Evolutionary conservation across 2,329 filamentous ascomycete species (phyloP).

Genomic region (Fusarium annulatum): DNA sequence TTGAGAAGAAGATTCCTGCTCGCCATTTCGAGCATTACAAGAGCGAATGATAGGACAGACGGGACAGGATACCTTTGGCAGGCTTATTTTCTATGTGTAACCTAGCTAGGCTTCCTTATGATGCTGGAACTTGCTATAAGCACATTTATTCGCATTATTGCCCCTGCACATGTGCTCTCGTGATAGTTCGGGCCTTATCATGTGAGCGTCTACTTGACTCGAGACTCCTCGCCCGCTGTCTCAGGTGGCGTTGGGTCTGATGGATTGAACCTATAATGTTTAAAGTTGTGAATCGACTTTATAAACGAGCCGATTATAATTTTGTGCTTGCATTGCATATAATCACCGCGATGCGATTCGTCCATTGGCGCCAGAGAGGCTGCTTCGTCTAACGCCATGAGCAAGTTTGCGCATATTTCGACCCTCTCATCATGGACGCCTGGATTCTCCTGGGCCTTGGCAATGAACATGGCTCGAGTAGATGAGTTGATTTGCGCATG

Average conservation of each 20-base stretch:
- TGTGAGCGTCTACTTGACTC: neutral
- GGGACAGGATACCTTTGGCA: neutral
- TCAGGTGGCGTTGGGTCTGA: rapidly evolving
- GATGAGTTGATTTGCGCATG: neutral
- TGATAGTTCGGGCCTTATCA: neutral
- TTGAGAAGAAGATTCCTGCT: slow-evolving; percentile 6
- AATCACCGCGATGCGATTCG: neutral
- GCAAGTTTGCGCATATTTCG: neutral
- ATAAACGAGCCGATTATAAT: rapidly evolving
- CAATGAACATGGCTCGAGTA: neutral
- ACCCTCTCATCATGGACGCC: neutral
- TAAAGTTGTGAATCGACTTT: rapidly evolving
- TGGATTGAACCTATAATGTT: neutral
- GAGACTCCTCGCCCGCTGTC: neutral
- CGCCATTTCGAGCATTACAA: neutral
- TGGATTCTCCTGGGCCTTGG: neutral
- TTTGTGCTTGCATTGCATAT: too few relatives aligned
- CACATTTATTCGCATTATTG: neutral
- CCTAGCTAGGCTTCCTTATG: neutral
- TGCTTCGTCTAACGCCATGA: neutral
- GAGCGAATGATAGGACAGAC: neutral
- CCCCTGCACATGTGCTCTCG: rapidly evolving
- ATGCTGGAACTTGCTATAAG: neutral
- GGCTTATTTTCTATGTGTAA: neutral
- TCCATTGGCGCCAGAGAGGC: rapidly evolving